Conservation (phyloP, 257 asterid genomes). For the Ballota nigra region DNA sequence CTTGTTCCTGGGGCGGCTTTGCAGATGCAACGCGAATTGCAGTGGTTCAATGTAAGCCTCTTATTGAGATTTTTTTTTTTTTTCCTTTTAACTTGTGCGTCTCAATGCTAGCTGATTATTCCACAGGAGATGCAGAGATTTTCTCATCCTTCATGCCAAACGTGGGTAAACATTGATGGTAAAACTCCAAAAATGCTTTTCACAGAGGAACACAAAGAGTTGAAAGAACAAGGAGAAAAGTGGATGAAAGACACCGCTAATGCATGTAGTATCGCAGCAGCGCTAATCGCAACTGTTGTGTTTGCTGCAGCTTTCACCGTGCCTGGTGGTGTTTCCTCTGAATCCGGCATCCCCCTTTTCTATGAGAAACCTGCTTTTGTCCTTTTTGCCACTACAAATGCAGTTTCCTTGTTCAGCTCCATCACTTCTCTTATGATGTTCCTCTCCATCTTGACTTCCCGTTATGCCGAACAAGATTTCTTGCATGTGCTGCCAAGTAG, state of each 20-base stretch:
- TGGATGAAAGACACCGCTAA: slow-evolving; percentile 35
- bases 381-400: slow-evolving; percentile 12
- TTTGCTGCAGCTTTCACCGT: slow-evolving; percentile 28
- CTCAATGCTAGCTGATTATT: too few relatives aligned
- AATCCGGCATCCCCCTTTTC: not conserved
- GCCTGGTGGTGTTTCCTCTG: slow-evolving; percentile 13
- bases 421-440: slow-evolving; percentile 22
- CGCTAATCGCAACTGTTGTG: slow-evolving; percentile 26
- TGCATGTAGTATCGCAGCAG: slow-evolving; percentile 25
- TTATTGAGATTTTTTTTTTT: too few relatives aligned
- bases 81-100: too few relatives aligned
- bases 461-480: slow-evolving; percentile 21
- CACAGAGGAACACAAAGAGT: slow-evolving; percentile 15
- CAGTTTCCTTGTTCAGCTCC: slow-evolving; percentile 23
- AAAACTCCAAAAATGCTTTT: slow-evolving; percentile 23
- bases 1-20: slow-evolving; percentile 19
- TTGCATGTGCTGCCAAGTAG: slow-evolving; percentile 14
- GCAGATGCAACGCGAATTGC: slow-evolving; percentile 29
- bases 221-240: slow-evolving; percentile 20
- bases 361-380: not conserved
- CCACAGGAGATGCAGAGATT: slow-evolving; percentile 25
- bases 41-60: slow-evolving; percentile 21
- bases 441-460: slow-evolving; percentile 23
- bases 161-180: not conserved
- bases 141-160: not conserved